phyloP scores from a whole-genome alignment of 2,329 filamentous ascomycete species.

The Exophiala aquamarina region DNA sequence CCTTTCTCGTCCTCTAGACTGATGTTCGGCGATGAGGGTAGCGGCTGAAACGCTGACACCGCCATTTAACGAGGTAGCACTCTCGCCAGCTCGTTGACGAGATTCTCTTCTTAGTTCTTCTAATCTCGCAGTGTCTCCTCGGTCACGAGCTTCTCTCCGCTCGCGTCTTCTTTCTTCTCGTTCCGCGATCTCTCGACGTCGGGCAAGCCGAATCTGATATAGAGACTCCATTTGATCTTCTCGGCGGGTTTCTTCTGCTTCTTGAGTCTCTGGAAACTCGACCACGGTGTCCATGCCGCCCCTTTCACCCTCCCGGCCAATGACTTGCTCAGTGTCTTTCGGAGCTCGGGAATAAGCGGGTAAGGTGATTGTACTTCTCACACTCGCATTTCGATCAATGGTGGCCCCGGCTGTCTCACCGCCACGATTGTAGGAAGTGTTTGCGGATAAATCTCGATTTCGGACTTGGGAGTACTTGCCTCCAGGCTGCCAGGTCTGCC shows the following conservation, averaged over 20 bases:
- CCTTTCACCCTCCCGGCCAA: slow-evolving; percentile 86
- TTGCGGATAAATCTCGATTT: slow-evolving; percentile 18
- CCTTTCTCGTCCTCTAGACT: slow-evolving; percentile 42
- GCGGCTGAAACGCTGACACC: slow-evolving; percentile 34
- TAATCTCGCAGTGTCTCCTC: slow-evolving; percentile 70
- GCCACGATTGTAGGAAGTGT: slow-evolving; percentile 20
- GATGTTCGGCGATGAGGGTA: slow-evolving; percentile 45
- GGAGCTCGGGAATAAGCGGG: slow-evolving; percentile 78
- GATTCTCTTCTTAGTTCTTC: slow-evolving; percentile 60
- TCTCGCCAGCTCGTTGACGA: slow-evolving; percentile 50
- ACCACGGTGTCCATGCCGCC: slow-evolving; percentile 88
- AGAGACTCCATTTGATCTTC: slow-evolving; percentile 91
- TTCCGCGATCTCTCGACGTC: slow-evolving; percentile 73
- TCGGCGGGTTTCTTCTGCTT: slow-evolving; percentile 74
- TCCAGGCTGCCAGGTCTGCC: slow-evolving; percentile 25
- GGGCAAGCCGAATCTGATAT: slow-evolving; percentile 81
- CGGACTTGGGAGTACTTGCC: slow-evolving; percentile 25
- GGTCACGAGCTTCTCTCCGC: slow-evolving; percentile 68
- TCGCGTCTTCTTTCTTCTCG: slow-evolving; percentile 72
- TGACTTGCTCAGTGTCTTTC: slow-evolving; percentile 73
- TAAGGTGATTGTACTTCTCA: slow-evolving; percentile 92
- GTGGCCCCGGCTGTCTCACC: slow-evolving; percentile 33
- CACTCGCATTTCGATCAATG: slow-evolving; percentile 79
- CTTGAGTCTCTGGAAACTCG: slow-evolving; percentile 76
- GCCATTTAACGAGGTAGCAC: slow-evolving; percentile 30